Percentiles rank a stretch among this genome's conserved stretches.
These are phyloP conservation scores for Trichoderma gamsii DNA, from an alignment of 495 filamentous ascomycete genomes.

Conservation along the genomic window DNA sequence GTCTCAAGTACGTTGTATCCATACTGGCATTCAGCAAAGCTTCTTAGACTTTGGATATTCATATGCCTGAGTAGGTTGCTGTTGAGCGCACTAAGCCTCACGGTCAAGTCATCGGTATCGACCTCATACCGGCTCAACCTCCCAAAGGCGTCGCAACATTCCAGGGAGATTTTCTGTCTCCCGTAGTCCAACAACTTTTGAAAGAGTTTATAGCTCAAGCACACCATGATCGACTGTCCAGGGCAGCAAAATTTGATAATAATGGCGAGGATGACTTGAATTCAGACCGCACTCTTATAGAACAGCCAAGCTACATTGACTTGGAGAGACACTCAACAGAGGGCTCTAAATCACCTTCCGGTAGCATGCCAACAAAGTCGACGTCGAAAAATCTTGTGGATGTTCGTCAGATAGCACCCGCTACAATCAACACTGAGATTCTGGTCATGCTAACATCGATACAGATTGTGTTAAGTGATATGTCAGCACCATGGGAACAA, in stretches of 20 bases:
- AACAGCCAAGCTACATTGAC: constrained; percentile 49
- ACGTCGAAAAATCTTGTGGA: constrained; percentile 18
- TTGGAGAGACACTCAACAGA: constrained; percentile 37
- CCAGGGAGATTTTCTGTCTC: constrained; percentile 83
- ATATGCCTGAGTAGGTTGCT: constrained; percentile 58
- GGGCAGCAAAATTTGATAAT: constrained; percentile 18
- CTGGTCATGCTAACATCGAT: not conserved
- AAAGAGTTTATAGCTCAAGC: constrained; percentile 66
- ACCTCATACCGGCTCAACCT: constrained; percentile 86
- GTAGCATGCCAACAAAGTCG: not conserved
- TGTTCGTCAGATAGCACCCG: constrained; percentile 13
- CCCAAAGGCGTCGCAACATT: constrained; percentile 85
- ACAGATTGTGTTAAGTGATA: constrained; percentile 85
- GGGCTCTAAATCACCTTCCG: not conserved
- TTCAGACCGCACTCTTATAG: constrained; percentile 20
- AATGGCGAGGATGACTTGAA: constrained; percentile 19
- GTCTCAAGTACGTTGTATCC: constrained; percentile 62
- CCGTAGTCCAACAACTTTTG: constrained; percentile 63
- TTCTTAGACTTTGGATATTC: constrained; percentile 12
- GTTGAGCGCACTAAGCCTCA: constrained; percentile 64
- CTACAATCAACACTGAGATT: not conserved
- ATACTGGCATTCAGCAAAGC: not conserved
- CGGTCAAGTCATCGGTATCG: constrained; percentile 81
- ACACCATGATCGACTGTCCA: constrained; percentile 28
- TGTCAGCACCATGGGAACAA: constrained; percentile 92